Evolutionary conservation across 2,329 filamentous ascomycete species (phyloP).

Genomic region (Exophiala xenobiotica): DNA sequence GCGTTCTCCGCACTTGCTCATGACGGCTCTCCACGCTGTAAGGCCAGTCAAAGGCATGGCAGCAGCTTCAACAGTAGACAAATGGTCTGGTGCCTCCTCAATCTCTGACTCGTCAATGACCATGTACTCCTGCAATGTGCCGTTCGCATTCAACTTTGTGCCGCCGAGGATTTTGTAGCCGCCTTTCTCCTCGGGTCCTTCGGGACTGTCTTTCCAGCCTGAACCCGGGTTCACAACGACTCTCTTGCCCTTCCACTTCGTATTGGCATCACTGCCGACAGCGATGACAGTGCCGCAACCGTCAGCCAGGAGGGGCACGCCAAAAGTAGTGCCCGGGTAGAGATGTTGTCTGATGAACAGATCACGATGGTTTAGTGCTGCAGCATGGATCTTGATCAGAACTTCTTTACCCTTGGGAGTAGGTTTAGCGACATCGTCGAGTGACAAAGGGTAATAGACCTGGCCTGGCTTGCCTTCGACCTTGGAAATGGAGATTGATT

Average conservation of each 20-base stretch:
- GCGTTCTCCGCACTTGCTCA: conserved; percentile 64
- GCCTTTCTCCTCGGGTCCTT: conserved; percentile 66
- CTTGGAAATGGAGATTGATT: conserved; percentile 44
- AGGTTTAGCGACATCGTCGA: conserved; percentile 63
- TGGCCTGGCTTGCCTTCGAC: conserved; percentile 71
- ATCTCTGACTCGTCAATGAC: conserved; percentile 69
- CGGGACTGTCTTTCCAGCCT: conserved; percentile 70
- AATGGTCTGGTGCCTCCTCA: conserved; percentile 71
- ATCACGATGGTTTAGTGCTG: conserved; percentile 90
- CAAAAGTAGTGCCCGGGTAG: conserved; percentile 82
- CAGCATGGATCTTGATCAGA: conserved; percentile 72
- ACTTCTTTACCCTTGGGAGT: conserved; percentile 66
- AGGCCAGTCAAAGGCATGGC: conserved; percentile 81
- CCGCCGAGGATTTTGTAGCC: conserved; percentile 68
- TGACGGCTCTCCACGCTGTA: conserved; percentile 82
- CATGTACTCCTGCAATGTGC: conserved; percentile 73
- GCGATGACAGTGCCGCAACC: conserved; percentile 72
- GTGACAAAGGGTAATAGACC: conserved; percentile 63
- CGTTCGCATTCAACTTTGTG: conserved; percentile 62
- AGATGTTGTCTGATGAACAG: conserved; percentile 90
- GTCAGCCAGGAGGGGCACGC: conserved; percentile 76
- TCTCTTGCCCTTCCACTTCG: conserved; percentile 62
- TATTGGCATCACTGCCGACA: conserved; percentile 56
- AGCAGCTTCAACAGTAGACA: conserved; percentile 72
- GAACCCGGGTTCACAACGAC: conserved; percentile 77